Evolutionary conservation across 2,329 filamentous ascomycete species (phyloP).

Genomic region (Triangularia verruculosa): DNA sequence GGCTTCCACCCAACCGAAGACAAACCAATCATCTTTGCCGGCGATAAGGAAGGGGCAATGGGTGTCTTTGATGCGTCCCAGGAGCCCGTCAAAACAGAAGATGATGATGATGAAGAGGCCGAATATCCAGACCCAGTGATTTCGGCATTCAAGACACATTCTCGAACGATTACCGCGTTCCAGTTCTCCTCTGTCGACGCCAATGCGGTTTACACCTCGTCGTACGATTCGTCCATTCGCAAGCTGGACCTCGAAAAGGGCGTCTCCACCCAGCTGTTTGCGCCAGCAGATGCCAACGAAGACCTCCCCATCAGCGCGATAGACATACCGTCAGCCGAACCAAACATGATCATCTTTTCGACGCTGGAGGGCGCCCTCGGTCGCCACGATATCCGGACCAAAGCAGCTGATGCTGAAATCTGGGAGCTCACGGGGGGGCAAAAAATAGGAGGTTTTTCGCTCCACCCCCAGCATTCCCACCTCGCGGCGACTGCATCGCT

Average conservation of each 20-base stretch:
- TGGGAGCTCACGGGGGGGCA: constrained; percentile 83
- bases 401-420: constrained; percentile 55
- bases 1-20: constrained; percentile 83
- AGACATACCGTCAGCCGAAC: constrained; percentile 69
- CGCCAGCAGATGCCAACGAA: constrained; percentile 63
- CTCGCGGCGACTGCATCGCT: constrained; percentile 85
- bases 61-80: constrained; percentile 90
- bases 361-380: constrained; percentile 80
- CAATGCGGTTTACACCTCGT: constrained; percentile 77
- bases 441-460: constrained; percentile 91
- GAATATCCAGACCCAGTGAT: constrained; percentile 72
- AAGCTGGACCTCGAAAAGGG: constrained; percentile 81
- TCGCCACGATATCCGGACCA: constrained; percentile 70
- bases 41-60: constrained; percentile 88
- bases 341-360: constrained; percentile 79
- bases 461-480: constrained; percentile 77
- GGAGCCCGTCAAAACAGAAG: constrained; percentile 47
- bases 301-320: constrained; percentile 82
- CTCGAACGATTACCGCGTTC: constrained; percentile 82
- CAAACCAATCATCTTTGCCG: constrained; percentile 87
- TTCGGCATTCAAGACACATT: constrained; percentile 85
- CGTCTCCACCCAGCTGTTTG: constrained; percentile 76
- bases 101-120: constrained; percentile 65
- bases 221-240: constrained; percentile 90
- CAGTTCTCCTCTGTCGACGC: constrained; percentile 70